These are phyloP conservation scores for Trichoderma sp. DNA, from an alignment of 2,329 filamentous ascomycete genomes.

Conservation along the genomic window DNA sequence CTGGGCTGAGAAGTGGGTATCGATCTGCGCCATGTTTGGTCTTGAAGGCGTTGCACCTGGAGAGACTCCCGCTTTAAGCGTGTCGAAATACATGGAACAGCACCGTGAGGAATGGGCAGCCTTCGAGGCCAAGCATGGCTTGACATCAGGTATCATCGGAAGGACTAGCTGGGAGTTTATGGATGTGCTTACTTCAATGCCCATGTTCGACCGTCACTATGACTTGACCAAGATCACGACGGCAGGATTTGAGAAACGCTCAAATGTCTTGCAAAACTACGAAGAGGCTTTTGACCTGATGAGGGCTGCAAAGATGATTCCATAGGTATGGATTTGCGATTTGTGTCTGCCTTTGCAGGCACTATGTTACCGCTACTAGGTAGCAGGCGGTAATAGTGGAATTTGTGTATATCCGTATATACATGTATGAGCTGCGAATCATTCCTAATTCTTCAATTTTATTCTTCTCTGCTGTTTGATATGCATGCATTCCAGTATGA, in stretches of 20 bases:
- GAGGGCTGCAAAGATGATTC: constrained; percentile 13
- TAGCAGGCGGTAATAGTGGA: background rate
- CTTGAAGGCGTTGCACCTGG: constrained; percentile 13
- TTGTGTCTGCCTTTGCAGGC: background rate
- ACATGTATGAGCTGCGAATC: background rate
- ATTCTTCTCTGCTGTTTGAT: background rate
- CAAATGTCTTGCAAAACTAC: constrained; percentile 18
- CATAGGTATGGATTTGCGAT: background rate
- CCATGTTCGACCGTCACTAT: constrained; percentile 19
- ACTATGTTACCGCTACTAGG: background rate
- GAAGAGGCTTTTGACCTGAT: constrained; percentile 22
- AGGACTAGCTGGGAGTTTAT: constrained; percentile 24
- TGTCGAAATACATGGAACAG: constrained; percentile 7
- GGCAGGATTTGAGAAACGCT: constrained; percentile 6
- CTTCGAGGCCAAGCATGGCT: constrained; percentile 8
- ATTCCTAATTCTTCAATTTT: background rate
- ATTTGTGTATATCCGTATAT: background rate
- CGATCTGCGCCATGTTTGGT: constrained; percentile 12
- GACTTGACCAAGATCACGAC: constrained; percentile 14
- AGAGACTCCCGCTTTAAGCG: background rate
- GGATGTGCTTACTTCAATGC: constrained; percentile 21
- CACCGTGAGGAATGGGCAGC: constrained; percentile 16
- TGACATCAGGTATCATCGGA: constrained; percentile 7
- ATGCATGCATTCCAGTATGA: background rate
- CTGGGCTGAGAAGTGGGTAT: constrained; percentile 26